Evolutionary conservation across 345 rosid species (phyloP).

Genomic region (Clausena lansium): DNA sequence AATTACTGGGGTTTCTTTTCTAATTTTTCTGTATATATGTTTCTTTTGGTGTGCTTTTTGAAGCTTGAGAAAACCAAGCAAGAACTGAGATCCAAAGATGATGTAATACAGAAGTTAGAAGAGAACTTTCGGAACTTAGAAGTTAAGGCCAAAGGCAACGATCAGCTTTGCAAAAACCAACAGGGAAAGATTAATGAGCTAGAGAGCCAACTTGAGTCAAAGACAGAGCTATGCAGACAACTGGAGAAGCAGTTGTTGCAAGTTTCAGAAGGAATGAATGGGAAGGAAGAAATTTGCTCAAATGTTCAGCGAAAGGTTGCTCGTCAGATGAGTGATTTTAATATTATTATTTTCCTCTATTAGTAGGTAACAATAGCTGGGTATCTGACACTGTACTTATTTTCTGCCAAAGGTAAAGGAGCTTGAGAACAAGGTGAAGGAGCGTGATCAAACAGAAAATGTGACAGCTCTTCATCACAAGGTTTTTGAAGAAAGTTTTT

Average conservation of each 20-base stretch:
- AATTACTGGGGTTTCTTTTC: neutral
- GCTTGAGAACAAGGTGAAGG: slow-evolving; percentile 28
- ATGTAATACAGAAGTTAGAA: slow-evolving; percentile 29
- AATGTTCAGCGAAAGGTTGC: slow-evolving; percentile 36
- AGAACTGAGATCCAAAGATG: slow-evolving; percentile 42
- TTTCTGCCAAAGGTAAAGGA: slow-evolving; percentile 28
- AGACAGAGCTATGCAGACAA: slow-evolving; percentile 24
- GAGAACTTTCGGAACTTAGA: slow-evolving; percentile 36
- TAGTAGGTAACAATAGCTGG: neutral
- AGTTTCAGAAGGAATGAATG: slow-evolving; percentile 38
- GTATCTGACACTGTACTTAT: slow-evolving; percentile 1
- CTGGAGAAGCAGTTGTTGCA: slow-evolving; percentile 33
- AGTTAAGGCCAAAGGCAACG: slow-evolving; percentile 33
- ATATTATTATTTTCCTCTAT: neutral
- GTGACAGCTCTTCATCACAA: slow-evolving; percentile 25
- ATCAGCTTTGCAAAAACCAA: slow-evolving; percentile 31
- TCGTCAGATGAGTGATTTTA: neutral
- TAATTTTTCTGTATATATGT: neutral
- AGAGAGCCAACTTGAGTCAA: slow-evolving; percentile 33
- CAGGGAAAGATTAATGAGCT: slow-evolving; percentile 36
- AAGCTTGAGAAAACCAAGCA: slow-evolving; percentile 46
- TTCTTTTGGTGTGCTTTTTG: neutral
- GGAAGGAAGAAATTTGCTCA: slow-evolving; percentile 34
- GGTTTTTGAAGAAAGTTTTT: slow-evolving; percentile 15
- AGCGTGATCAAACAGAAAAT: slow-evolving; percentile 14